Evolutionary conservation across 352 stramenopile genomes (phyloP).

Genomic region (Pythium phragmitis): DNA sequence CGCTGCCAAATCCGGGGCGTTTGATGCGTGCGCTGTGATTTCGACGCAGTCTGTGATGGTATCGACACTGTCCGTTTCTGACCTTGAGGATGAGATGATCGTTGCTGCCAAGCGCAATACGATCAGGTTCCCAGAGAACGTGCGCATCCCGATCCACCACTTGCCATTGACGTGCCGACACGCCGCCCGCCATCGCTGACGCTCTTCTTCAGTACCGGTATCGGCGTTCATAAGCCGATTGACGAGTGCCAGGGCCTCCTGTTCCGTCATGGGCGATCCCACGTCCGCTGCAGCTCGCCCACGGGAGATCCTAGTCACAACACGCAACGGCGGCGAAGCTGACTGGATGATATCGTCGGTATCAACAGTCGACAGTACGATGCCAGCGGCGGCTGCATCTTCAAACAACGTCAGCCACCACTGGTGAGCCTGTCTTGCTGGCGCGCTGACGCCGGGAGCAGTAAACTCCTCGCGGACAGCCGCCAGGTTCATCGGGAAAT

Average conservation of each 20-base stretch:
- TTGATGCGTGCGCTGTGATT: slow-evolving; percentile 51
- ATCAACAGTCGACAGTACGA: background rate
- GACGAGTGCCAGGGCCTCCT: slow-evolving; percentile 11
- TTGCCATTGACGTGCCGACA: slow-evolving; percentile 46
- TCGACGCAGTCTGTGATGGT: slow-evolving; percentile 35
- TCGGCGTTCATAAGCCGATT: slow-evolving; percentile 14
- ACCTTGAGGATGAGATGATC: background rate
- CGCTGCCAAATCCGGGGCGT: slow-evolving; percentile 51
- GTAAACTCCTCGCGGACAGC: slow-evolving; percentile 16
- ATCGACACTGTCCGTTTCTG: slow-evolving; percentile 8
- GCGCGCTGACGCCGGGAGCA: background rate
- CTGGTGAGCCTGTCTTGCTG: slow-evolving; percentile 6
- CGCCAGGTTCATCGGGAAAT: slow-evolving; percentile 18
- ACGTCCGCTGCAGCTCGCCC: background rate
- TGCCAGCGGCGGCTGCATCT: background rate
- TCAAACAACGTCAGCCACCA: slow-evolving; percentile 20
- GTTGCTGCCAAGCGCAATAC: slow-evolving; percentile 35
- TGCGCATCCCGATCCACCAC: slow-evolving; percentile 48
- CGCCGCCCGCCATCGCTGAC: slow-evolving; percentile 28
- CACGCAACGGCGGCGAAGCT: slow-evolving; percentile 11
- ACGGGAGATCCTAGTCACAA: slow-evolving; percentile 9
- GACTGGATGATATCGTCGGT: background rate
- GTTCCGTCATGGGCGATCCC: slow-evolving; percentile 2
- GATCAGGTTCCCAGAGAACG: slow-evolving; percentile 45
- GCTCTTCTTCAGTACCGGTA: background rate